Base-by-base conservation (phyloP, 2,329 filamentous ascomycete species). In the Scedosporium minutisporum region DNA sequence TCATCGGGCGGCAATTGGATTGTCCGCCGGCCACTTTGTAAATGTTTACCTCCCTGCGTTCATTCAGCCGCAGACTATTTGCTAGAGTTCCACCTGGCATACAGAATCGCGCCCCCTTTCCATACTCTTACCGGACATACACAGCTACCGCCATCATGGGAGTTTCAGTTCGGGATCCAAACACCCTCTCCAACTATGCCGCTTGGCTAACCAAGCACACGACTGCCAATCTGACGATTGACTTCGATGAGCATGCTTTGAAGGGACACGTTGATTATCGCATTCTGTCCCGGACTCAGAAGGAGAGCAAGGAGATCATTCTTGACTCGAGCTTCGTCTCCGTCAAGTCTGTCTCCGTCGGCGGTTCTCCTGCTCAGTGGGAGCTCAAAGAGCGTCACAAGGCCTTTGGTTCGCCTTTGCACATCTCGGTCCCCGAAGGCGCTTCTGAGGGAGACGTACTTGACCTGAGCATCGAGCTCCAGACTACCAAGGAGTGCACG, bases 121-220 rank as follows among this genome's bases (percentile, higher is more conserved):
- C 33, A 25, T 57, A 46, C 9, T 21, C 48, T 23, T 27, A 10
- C 12, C 51, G 51, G 10, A 14, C 51, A 23, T 55, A 55, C 23
- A 23, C 51, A 14, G 33, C 38, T 16, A 61, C 48, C 33, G 58
- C 25, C 58, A 51, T 33, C 14, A 61, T 61, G 60, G 60, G 27
- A 33, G 62, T 46, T 53, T 18, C 64, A n/a, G 63, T 68, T 60
- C 85, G 90, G 70, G 93, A 97, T 76, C 92, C 92, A 61, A 96
- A 92, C 74, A 97, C 95, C 27, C 78, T 95, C 64, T 89, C 90
- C 72, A 97, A 97, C 79, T 97, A 97, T 76, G 87, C 90, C 74
- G 87, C 88, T 63, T 97, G 91, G 87, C 81, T 85, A 65, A 96
- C 91, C 18, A 87, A 83, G 72, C 92, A 97, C 77, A 95, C 91